Base-by-base conservation (phyloP, 352 stramenopile species). In the Phytophthora cryptogea region DNA sequence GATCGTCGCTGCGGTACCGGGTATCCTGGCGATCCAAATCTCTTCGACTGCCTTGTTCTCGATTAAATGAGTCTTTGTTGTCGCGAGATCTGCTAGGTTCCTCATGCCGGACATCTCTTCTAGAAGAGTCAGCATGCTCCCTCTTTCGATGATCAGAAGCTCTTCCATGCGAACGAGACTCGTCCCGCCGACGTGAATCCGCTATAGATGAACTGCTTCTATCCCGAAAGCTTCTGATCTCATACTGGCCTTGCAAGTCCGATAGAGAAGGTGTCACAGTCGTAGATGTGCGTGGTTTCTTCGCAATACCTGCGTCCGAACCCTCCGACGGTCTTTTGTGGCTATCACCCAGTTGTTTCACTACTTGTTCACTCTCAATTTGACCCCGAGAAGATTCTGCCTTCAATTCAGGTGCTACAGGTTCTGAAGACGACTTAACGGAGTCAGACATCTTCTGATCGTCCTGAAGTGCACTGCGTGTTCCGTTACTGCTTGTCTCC, bases 221-320 rank as follows among this genome's bases (percentile, higher is more conserved):
- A 2, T 68, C 52, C 45, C 46, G 54, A 66, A 50, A 62, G 28
- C 63, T 64, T 63, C 54, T 59, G 40, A 68, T 65, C 27, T 70
- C 58, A 14, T 70, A 46, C 47, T 63, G 63, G 47, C 32, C 52
- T 52, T 27, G 52, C 43, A 66, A 39, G 16, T 70, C 49, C 5
- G 45, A 32, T 46, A n/a, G 40, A 59, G 56, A 58, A 27, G 33
- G 40, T 44, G 36, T 6, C 47, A 16, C 17, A 2, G 26, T 50
- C n/a, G 20, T 32, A 5, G 61, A 59, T 33, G 42, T 54, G 23
- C 68, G 68, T 8, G 52, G 42, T 33, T 66, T 73, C 47, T 76
- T 74, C 5, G 43, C 3, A 30, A 8, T 60, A 51, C 27, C 17
- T 43, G 9, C 14, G 27, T 58, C 47, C 31, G 36, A 44, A 47